Evolutionary conservation across 2,329 filamentous ascomycete genomes (phyloP), one percentile per base, ranked within the genome.

Genomic region (Cordyceps cicadae): DNA sequence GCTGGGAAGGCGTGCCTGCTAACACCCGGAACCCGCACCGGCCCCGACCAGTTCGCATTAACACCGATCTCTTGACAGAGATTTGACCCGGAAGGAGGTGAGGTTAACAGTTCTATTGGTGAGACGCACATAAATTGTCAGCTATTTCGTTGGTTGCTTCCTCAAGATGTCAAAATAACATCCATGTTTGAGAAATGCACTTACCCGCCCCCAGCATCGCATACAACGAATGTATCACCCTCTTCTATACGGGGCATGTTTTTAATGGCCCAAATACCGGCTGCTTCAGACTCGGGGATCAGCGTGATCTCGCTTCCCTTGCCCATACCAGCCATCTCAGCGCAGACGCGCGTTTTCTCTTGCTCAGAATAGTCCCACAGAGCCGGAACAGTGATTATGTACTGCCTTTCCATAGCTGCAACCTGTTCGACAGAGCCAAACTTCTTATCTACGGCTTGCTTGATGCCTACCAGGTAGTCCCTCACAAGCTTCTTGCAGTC

Each of bases 21-120:
- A n/a, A n/a, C n/a, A n/a, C n/a, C n/a, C n/a, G n/a, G n/a, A 54
- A 14, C 32, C 32, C 34, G 51, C 51, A 41, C 51, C 51, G 41
- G 51, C 51, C 19, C 34, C 51, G 17, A 41, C 51, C 34, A 54
- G 51, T 54, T 54, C 17, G 32, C 51, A 54, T 15, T 54, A 34
- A 41, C 19, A 34, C 32, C 51, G 51, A 41, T 54, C 34, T 54
- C 41, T 19, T 34, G 51, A 54, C 32, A 54, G 51, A 41, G 6
- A 43, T 34, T 54, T 54, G 51, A 54, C 34, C n/a, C 34, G 51
- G 51, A 54, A 54, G 34, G 51, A 54, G 32, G 51, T 17, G 17
- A 54, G 51, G 51, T 54, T 34, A 54, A 54, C 51, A 37, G 51
- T 54, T 41, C 51, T 54, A 15, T 54, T 41, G n/a, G 51, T 54